These are phyloP conservation scores for Zea mays DNA, from an alignment of 176 grass and related monocot species.

Conservation along the genomic window Zm-B73-REFERENCE-NAM-5.0 NC_050097.1:85834501-85835000, in stretches of 20 bases:
- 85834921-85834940: no score
- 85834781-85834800: conserved; percentile 39
- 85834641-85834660: neutral
- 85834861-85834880: neutral
- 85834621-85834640: neutral
- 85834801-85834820: conserved; percentile 35
- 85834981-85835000: no score
- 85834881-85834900: no score
- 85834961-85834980: no score
- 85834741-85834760: conserved; percentile 45
- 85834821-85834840: neutral
- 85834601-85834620: conserved; percentile 7
- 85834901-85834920: no score
- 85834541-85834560: conserved; percentile 44
- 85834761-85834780: conserved; percentile 46
- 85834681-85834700: neutral
- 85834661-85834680: neutral
- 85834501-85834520: conserved; percentile 49
- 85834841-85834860: neutral
- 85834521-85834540: conserved; percentile 49
- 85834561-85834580: conserved; percentile 41
- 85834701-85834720: conserved; percentile 49
- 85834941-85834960: no score
- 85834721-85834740: conserved; percentile 49
- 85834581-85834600: conserved; percentile 39